phyloP scores from a whole-genome alignment of 1,139 yeast species.

The Kodamaea suecica region DNA sequence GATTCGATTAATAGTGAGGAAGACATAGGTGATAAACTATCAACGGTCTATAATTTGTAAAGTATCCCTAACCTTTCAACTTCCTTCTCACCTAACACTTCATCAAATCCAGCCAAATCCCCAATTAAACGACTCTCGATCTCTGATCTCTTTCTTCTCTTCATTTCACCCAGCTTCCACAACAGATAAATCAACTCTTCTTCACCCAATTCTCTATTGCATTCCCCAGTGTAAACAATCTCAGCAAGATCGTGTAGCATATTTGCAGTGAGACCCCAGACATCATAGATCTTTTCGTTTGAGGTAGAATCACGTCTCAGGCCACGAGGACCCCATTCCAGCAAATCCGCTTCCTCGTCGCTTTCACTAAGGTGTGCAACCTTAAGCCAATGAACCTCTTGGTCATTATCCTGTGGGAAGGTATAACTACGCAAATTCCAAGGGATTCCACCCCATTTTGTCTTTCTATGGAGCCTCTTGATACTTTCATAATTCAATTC shows the following conservation, averaged over 20 bases:
- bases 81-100: conserved; percentile 43
- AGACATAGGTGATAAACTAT: too few relatives aligned
- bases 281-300: conserved; percentile 54
- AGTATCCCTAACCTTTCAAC: conserved; percentile 38
- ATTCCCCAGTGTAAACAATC: conserved; percentile 39
- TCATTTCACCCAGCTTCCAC: conserved; percentile 50
- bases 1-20: too few relatives aligned
- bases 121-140: conserved; percentile 37
- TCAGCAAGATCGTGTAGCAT: conserved; percentile 75
- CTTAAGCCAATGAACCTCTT: conserved; percentile 63
- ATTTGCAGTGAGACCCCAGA: conserved; percentile 92
- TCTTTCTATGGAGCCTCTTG: conserved; percentile 37
- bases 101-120: conserved; percentile 44
- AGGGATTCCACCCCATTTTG: conserved; percentile 69
- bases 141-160: conserved; percentile 29
- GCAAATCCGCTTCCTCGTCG: conserved; percentile 45
- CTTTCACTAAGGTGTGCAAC: conserved; percentile 54
- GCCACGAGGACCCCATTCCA: conserved; percentile 43
- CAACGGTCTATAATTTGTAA: conserved; percentile 29
- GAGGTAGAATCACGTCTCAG: conserved; percentile 37
- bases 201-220: conserved; percentile 47
- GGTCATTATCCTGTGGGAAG: conserved; percentile 52
- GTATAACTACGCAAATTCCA: conserved; percentile 63
- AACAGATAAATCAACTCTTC: conserved; percentile 63
- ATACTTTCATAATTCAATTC: conserved; percentile 39